Percentiles rank a stretch among this genome's conserved stretches.
Conservation (phyloP, 2,329 filamentous ascomycete species). For the Apiospora saccharicola region DNA sequence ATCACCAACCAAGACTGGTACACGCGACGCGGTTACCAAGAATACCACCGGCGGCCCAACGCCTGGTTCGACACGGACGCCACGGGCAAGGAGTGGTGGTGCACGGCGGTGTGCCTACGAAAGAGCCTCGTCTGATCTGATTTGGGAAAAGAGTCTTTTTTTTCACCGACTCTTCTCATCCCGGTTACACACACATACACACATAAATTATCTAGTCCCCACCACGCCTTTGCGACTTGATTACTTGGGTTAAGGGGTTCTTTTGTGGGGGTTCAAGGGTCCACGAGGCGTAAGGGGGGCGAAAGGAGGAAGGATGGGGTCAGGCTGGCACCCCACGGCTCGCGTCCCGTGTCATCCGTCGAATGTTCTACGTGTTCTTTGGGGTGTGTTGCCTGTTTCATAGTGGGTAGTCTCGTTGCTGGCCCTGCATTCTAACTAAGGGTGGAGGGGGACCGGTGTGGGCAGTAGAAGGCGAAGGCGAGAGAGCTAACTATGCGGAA, state of each 20-base stretch:
- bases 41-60: conserved; percentile 30
- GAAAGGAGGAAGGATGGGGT: not conserved
- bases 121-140: conserved; percentile 30
- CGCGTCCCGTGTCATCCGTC: not conserved
- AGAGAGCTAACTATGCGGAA: not conserved
- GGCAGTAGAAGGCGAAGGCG: not conserved
- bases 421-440: not conserved
- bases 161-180: no score
- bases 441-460: not conserved
- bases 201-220: not conserved
- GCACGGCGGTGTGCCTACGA: conserved; percentile 28
- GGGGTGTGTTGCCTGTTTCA: not conserved
- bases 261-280: not conserved
- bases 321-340: not conserved
- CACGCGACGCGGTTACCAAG: conserved; percentile 33
- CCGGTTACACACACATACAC: not conserved
- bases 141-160: not conserved
- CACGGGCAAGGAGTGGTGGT: conserved; percentile 34
- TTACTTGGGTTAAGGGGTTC: not conserved
- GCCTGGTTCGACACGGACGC: conserved; percentile 35
- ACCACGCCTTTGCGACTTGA: not conserved
- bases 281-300: not conserved
- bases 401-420: not conserved
- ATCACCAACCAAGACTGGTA: conserved; percentile 39
- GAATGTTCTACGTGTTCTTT: not conserved